Evolutionary conservation across 2,329 filamentous ascomycete genomes (phyloP).

Genomic region (Hymenoscyphus occultus): DNA sequence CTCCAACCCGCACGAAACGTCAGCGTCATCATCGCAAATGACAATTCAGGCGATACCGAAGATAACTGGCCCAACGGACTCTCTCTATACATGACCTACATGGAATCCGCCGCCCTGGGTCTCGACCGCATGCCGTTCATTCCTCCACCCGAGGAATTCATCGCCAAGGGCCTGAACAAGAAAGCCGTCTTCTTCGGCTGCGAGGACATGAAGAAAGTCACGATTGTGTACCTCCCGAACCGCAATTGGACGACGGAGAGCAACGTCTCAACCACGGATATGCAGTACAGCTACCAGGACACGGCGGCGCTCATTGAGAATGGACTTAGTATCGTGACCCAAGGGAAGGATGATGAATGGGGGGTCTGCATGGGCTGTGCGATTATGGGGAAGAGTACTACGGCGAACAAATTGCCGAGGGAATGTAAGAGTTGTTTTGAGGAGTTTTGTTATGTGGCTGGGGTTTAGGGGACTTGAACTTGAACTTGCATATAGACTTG

Average conservation of each 20-base stretch:
- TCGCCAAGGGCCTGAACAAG: conserved; percentile 33
- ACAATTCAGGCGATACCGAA: conserved; percentile 59
- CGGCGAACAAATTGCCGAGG: conserved; percentile 32
- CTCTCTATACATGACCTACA: conserved; percentile 37
- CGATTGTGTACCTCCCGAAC: conserved; percentile 42
- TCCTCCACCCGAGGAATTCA: conserved; percentile 37
- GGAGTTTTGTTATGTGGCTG: conserved; percentile 38
- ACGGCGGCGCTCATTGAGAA: conserved; percentile 42
- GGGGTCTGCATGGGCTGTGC: conserved; percentile 43
- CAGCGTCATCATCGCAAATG: conserved; percentile 63
- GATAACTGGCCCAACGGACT: conserved; percentile 44
- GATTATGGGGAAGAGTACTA: conserved; percentile 37
- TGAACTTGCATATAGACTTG: too few species aligned
- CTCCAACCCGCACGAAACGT: conserved; percentile 49
- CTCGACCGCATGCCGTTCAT: conserved; percentile 45
- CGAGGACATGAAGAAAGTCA: conserved; percentile 28
- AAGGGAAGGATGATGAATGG: conserved; percentile 38
- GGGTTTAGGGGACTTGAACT: background rate
- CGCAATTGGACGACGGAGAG: conserved; percentile 38
- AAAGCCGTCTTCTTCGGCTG: conserved; percentile 45
- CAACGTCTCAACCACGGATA: conserved; percentile 33
- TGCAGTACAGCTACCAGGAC: conserved; percentile 38
- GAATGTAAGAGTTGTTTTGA: conserved; percentile 41
- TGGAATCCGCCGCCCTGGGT: conserved; percentile 21
- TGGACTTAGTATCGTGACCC: conserved; percentile 39